These are phyloP conservation scores for Zygnema cylindricum DNA, from an alignment of 139 green algal genomes.

Conservation along the genomic window DNA sequence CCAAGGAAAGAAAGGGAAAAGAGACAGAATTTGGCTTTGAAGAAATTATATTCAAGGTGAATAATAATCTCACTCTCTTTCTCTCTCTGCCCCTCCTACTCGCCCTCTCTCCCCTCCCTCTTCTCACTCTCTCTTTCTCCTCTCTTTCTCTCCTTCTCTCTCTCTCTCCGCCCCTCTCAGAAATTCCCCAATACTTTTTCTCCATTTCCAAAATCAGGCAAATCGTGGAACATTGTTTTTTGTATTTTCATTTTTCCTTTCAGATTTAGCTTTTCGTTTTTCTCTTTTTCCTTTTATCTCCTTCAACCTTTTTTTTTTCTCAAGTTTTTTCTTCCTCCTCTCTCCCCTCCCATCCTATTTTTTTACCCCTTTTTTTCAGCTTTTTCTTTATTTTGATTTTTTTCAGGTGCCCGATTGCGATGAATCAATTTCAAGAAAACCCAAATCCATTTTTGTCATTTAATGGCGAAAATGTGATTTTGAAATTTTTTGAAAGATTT, in stretches of 20 bases:
- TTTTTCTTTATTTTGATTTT: too few relatives aligned
- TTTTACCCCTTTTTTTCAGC: too few relatives aligned
- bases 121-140: background rate
- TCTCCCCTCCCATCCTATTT: background rate
- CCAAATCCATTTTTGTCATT: background rate
- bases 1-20: too few relatives aligned
- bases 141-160: background rate
- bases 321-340: background rate
- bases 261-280: background rate
- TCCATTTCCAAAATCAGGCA: background rate
- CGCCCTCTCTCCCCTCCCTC: background rate
- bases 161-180: background rate
- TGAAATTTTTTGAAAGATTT: background rate
- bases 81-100: background rate
- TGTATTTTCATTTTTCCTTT: background rate
- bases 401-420: too few relatives aligned
- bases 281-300: background rate
- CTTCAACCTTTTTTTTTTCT: background rate
- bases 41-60: too few relatives aligned
- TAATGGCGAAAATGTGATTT: too few relatives aligned
- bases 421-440: background rate
- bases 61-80: background rate
- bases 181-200: background rate
- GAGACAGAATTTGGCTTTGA: too few relatives aligned
- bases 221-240: background rate